Evolutionary conservation across 1,284 basidiomycete species (phyloP), one percentile per base, ranked within the genome.

Genomic region (Microbotryum intermedium): DNA sequence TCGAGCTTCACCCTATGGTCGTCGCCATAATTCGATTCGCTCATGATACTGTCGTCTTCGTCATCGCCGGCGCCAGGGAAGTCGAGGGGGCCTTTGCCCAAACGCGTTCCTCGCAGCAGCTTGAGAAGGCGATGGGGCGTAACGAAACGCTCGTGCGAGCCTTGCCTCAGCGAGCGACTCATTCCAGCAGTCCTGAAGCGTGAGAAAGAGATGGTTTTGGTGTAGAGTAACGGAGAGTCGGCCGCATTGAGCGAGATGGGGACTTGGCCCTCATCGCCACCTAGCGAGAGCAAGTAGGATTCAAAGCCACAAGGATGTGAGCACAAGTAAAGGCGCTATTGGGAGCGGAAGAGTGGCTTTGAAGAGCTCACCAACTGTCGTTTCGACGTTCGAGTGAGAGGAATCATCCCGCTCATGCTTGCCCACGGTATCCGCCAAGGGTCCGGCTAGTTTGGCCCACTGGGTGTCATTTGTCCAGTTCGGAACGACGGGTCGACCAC

Each of bases 171-270:
- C 1, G 88, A 90, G 23, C 94, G 84, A 54, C 90, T 82, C 83
- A 95, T 89, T 0, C 93, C 93, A 63, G 94, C 91, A 23, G 92
- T 93, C 39, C 90, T 84, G 77, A 94, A 97, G 72, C 91, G 87
- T 70, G 90, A 91, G 72, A 97, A 97, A 71, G 90, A 87, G 20
- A 92, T 77, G 71, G 88, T 85, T 44, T 81, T 83, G 34, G 90
- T 82, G 71, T 84, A 84, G 23, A 71, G 56, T 45, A 68, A 61
- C 3, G 65, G 65, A 9, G 65, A 67, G 25, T 67, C 62, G 58
- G 25, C 26, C 29, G 50, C 26, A 25, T 51, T 29, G 18, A 51
- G 50, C 28, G 30, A 25, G 29, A 51, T 29, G 9, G 50, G 10
- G 34, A 16, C 34, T 39, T 39, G 13, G 34, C 18, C 10, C 34